Base-by-base conservation (phyloP, 768 basidiomycete species). In the Trametes cubensis region DNA sequence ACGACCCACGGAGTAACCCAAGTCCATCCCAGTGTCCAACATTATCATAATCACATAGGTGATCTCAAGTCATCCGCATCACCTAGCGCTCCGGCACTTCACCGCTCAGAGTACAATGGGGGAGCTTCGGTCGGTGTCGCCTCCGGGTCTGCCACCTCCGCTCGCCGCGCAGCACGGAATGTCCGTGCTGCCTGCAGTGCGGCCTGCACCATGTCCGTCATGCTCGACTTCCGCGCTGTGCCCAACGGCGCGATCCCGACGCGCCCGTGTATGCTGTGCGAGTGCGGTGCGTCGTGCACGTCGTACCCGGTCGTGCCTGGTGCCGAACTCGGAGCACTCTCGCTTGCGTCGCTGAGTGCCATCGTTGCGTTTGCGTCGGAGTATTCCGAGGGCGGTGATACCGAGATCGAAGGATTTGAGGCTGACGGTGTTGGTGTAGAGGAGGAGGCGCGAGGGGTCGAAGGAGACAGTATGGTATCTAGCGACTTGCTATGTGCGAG, bases 101-200 rank as follows among this genome's bases (percentile, higher is more conserved):
- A 50, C 14, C 39, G 47, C 21, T 49, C 55, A 47, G 57, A 58
- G 17, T 57, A 58, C 23, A 15, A 8, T 17, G 57, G 48, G 4
- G 48, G 57, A 10, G 48, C 57, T 25, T 58, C 57, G 39, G 57
- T 50, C 17, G 57, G 57, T 8, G 57, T 58, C 26, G 23, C 15
- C 8, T 49, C 47, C 28, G 47, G 47, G 14, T 42, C 53, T 30
- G 4, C 34, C 28, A 20, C 5, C 45, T 20, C 20, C n/a, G 45
- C 34, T 10, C 45, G 25, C 6, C 45, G 45, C 10, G 45, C 45
- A 8, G 11, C 45, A 20, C n/a, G 45, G 20, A 25, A 20, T 6
- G 45, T 26, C 14, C 45, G 55, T 20, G 55, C 30, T 6, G 20
- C 55, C 8, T 23, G 53, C 7, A 44, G 8, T 4, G 53, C 54